A percentile compares a stretch with the other conserved stretches of the same genome.
Evolutionary conservation across 192 early-diverging fungal genomes (phyloP).

Genomic region (Umbelopsis isabellina): DNA sequence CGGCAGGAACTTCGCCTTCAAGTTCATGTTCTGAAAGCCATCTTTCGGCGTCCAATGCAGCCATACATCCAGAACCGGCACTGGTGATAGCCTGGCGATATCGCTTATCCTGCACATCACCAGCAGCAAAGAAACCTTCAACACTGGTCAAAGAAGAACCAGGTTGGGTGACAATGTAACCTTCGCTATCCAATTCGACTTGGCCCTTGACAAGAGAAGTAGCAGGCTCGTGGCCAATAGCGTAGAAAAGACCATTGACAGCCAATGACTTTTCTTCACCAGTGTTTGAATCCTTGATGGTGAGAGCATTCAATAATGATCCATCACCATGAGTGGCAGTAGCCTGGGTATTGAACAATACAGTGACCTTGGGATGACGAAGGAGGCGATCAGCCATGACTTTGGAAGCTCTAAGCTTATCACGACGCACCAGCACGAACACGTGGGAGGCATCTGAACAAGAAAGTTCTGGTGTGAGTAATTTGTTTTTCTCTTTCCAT

Average conservation of each 20-base stretch:
- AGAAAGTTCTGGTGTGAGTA: neutral
- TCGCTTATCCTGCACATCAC: slow-evolving; percentile 95
- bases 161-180: slow-evolving; percentile 85
- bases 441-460: slow-evolving; percentile 79
- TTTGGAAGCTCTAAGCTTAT: slow-evolving; percentile 93
- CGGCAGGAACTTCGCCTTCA: no score
- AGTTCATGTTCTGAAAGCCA: slow-evolving; percentile 77
- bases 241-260: slow-evolving; percentile 95
- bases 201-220: slow-evolving; percentile 74
- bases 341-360: slow-evolving; percentile 89
- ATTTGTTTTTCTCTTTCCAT: no score
- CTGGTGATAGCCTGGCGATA: slow-evolving; percentile 98
- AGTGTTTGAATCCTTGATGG: slow-evolving; percentile 78
- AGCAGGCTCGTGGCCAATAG: slow-evolving; percentile 96
- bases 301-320: slow-evolving; percentile 71
- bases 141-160: slow-evolving; percentile 84
- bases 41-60: slow-evolving; percentile 96
- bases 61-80: slow-evolving; percentile 97
- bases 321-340: slow-evolving; percentile 88
- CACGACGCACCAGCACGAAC: slow-evolving; percentile 91
- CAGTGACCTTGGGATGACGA: slow-evolving; percentile 88
- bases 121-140: slow-evolving; percentile 94
- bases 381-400: slow-evolving; percentile 92
- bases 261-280: slow-evolving; percentile 64
- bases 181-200: slow-evolving; percentile 82